phyloP scores from a whole-genome alignment of 768 basidiomycete genomes.

The Tricholoma flavovirens region DNA sequence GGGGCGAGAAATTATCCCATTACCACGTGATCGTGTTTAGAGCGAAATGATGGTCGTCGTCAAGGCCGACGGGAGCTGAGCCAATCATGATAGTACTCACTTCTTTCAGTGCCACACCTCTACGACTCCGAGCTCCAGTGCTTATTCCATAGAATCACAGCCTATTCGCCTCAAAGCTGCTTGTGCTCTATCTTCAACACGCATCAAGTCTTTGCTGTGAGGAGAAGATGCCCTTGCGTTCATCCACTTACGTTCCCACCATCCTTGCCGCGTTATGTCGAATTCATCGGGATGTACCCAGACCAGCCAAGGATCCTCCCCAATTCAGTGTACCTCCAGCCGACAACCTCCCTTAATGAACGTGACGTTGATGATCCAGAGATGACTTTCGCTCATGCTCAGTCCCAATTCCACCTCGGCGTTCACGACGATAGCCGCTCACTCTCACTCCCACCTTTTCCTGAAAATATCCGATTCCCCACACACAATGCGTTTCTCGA shows the following conservation, averaged over 20 bases:
- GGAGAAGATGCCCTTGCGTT: slow-evolving; percentile 5
- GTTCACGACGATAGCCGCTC: slow-evolving; percentile 11
- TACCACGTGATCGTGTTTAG: too few species aligned
- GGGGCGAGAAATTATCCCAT: too few species aligned
- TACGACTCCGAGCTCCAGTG: too few species aligned
- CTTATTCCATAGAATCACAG: too few species aligned
- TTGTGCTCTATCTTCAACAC: neutral
- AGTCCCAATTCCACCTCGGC: slow-evolving; percentile 9
- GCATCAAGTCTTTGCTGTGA: slow-evolving; percentile 5
- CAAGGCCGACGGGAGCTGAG: too few species aligned
- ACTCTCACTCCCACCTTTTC: slow-evolving; percentile 8
- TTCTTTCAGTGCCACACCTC: too few species aligned
- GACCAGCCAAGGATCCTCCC: neutral
- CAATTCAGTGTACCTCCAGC: neutral
- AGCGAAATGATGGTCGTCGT: neutral
- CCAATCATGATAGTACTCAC: too few species aligned
- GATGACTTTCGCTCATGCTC: slow-evolving; percentile 11
- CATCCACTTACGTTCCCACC: slow-evolving; percentile 4
- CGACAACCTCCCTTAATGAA: neutral
- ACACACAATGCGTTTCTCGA: slow-evolving; percentile 6
- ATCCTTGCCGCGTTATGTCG: neutral
- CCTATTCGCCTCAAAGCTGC: neutral
- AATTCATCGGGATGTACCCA: neutral
- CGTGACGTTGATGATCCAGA: slow-evolving; percentile 2
- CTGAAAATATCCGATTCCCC: slow-evolving; percentile 10